A percentile compares a stretch with the other conserved stretches of the same genome.
These are phyloP conservation scores for Erythrobasidium yunnanense DNA, from an alignment of 768 basidiomycete genomes.

Conservation along the genomic window DNA sequence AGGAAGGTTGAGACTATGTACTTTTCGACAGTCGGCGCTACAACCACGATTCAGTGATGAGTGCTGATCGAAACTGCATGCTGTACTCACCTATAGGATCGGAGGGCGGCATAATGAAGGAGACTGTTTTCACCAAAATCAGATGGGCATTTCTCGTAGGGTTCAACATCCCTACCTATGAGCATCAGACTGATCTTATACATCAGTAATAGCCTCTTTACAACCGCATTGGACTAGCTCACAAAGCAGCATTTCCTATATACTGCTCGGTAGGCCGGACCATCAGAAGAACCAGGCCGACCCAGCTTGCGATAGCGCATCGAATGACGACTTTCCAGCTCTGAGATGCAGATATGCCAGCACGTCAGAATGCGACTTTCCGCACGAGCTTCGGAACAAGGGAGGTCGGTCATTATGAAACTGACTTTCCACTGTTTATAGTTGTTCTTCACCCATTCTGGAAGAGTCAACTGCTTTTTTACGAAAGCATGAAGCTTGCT, in stretches of 20 bases:
- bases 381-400: no score
- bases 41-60: neutral
- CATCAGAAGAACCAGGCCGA: neutral
- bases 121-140: neutral
- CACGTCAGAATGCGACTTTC: no score
- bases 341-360: no score
- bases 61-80: neutral
- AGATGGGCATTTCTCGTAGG: neutral
- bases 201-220: neutral
- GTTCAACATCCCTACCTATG: neutral
- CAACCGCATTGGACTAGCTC: neutral
- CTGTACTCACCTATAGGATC: neutral
- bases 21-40: neutral
- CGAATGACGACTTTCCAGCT: neutral
- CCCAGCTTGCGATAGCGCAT: neutral
- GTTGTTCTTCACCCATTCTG: no score
- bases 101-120: no score
- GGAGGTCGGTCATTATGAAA: no score
- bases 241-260: neutral
- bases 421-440: no score
- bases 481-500: no score
- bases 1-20: neutral
- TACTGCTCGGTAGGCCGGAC: neutral
- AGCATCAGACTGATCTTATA: neutral
- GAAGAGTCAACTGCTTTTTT: no score